Percentiles rank a stretch among this genome's conserved stretches.
phyloP scores from a whole-genome alignment of 805 yeast genomes.

The Candida vartiovaarae region DNA sequence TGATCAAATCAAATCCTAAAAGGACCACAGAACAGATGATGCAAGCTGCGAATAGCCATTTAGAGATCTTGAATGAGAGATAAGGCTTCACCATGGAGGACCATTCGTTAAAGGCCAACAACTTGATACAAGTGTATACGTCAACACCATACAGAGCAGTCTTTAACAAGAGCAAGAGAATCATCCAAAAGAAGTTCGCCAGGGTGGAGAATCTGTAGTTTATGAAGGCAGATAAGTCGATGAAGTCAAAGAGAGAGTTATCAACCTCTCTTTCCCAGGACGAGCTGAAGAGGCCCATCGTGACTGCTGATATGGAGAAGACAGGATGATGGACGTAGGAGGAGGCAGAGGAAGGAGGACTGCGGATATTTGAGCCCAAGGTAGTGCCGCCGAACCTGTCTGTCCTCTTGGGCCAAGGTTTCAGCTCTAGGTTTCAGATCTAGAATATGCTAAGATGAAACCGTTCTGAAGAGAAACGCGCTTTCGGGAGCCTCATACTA shows the following conservation, averaged over 20 bases:
- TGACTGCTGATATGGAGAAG: neutral
- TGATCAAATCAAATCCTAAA: constrained; percentile 46
- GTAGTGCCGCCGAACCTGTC: too few species aligned
- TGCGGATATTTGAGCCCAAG: too few species aligned
- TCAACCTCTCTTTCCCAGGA: constrained; percentile 30
- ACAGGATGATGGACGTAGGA: too few species aligned
- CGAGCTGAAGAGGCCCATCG: constrained; percentile 23
- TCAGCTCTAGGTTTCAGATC: too few species aligned
- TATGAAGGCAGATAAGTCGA: constrained; percentile 39
- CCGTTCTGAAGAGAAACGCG: too few species aligned
- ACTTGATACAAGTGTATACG: constrained; percentile 68
- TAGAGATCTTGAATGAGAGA: constrained; percentile 43
- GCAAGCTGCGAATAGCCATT: constrained; percentile 77
- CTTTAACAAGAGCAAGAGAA: constrained; percentile 34
- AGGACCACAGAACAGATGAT: constrained; percentile 63
- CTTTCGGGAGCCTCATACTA: too few species aligned
- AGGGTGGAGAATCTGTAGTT: constrained; percentile 39
- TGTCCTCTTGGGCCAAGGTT: too few species aligned
- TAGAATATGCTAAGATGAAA: too few species aligned
- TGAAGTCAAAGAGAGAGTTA: constrained; percentile 38
- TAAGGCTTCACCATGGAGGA: constrained; percentile 43
- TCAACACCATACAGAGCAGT: constrained; percentile 57
- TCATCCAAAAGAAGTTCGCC: constrained; percentile 33
- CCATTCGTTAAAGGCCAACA: constrained; percentile 70
- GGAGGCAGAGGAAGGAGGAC: too few species aligned